Conservation (phyloP, 2,329 filamentous ascomycete species). For the Endothia cerciana region DNA sequence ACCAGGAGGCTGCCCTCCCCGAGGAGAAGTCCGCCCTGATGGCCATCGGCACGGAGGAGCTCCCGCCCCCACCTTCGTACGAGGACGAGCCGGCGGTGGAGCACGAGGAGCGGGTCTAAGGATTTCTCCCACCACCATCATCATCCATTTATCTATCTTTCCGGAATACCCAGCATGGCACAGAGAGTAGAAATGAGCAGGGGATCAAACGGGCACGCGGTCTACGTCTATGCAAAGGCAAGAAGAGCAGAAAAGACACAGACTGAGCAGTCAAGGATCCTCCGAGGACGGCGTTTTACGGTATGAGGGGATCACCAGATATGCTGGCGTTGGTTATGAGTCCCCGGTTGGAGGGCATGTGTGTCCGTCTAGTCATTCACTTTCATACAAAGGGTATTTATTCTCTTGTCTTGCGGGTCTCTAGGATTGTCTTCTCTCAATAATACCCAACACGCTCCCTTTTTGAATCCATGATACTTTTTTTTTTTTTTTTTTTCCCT, state of each 20-base stretch:
- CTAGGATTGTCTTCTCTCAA: slow-evolving; percentile 15
- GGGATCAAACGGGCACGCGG: background rate
- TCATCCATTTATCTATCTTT: no score
- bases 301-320: slow-evolving; percentile 14
- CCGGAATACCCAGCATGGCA: background rate
- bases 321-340: slow-evolving; percentile 15
- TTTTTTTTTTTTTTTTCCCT: no score
- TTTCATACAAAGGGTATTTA: slow-evolving; percentile 5
- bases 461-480: slow-evolving; percentile 20
- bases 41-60: slow-evolving; percentile 39
- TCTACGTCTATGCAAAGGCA: background rate
- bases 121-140: background rate
- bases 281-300: slow-evolving; percentile 18
- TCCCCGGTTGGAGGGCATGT: slow-evolving; percentile 1
- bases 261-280: background rate
- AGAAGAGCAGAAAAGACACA: background rate
- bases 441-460: slow-evolving; percentile 28
- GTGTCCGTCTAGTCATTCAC: slow-evolving; percentile 18
- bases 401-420: slow-evolving; percentile 14
- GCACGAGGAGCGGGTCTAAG: slow-evolving; percentile 15
- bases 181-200: background rate
- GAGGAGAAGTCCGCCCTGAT: slow-evolving; percentile 59
- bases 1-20: slow-evolving; percentile 42
- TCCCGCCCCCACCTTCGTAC: slow-evolving; percentile 36
- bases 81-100: slow-evolving; percentile 29